Evolutionary conservation across 441 rosid genomes (phyloP).

Genomic region (Erodium trifolium): DNA sequence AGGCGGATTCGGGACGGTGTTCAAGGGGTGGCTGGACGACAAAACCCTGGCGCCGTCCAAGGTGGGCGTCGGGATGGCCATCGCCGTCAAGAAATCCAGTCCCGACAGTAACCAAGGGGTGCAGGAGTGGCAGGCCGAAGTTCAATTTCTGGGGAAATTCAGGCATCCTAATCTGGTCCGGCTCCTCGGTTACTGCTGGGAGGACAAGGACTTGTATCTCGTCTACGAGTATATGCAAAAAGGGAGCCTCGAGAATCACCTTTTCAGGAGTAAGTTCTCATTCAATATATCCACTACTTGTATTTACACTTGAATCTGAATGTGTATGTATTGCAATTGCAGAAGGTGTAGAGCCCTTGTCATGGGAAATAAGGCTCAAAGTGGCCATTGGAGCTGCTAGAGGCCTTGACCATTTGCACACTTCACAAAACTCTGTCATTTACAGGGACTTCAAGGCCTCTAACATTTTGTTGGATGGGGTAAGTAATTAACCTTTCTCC

Average conservation of each 20-base stretch:
- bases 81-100: slow-evolving; percentile 24
- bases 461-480: slow-evolving; percentile 20
- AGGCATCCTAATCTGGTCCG: slow-evolving; percentile 20
- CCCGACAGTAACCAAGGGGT: slow-evolving; percentile 24
- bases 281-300: no score
- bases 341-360: slow-evolving; percentile 18
- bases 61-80: slow-evolving; percentile 19
- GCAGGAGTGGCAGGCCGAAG: slow-evolving; percentile 25
- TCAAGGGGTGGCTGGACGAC: slow-evolving; percentile 23
- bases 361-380: slow-evolving; percentile 20
- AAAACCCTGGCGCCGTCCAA: slow-evolving; percentile 17
- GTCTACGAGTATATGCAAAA: slow-evolving; percentile 23
- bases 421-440: slow-evolving; percentile 17
- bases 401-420: slow-evolving; percentile 16
- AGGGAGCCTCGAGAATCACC: slow-evolving; percentile 20
- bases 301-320: no score
- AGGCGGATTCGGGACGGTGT: slow-evolving; percentile 21
- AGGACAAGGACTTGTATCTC: slow-evolving; percentile 17
- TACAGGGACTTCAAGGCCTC: slow-evolving; percentile 21
- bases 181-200: slow-evolving; percentile 23
- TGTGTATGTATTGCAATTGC: neutral
- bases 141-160: slow-evolving; percentile 16
- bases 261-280: slow-evolving; percentile 17
- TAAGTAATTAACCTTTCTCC: slow-evolving; percentile 7
- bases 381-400: slow-evolving; percentile 24